Percentiles rank a stretch among this genome's conserved stretches.
Evolutionary conservation across 2,329 filamentous ascomycete species (phyloP).

Genomic region (Paraphoma chrysanthemicola): DNA sequence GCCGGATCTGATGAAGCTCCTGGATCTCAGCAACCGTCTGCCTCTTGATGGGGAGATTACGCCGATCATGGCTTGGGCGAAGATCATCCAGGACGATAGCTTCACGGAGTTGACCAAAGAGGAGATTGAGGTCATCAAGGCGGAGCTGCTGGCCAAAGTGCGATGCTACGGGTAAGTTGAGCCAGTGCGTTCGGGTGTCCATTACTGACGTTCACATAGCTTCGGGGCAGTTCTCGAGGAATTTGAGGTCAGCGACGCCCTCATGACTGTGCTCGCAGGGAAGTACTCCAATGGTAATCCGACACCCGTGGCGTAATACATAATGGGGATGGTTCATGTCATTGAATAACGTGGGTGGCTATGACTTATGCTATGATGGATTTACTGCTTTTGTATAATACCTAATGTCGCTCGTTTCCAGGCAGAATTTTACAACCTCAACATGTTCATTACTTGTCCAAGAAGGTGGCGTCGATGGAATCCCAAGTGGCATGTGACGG

Average conservation of each 20-base stretch:
- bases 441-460: no score
- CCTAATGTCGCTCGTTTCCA: conserved; percentile 26
- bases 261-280: conserved; percentile 72
- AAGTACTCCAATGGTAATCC: conserved; percentile 50
- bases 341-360: conserved; percentile 3
- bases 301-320: conserved; percentile 16
- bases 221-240: conserved; percentile 75
- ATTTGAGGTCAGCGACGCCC: conserved; percentile 77
- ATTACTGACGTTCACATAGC: conserved; percentile 43
- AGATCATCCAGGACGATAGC: conserved; percentile 67
- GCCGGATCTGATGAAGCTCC: conserved; percentile 77
- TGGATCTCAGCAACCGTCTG: conserved; percentile 83
- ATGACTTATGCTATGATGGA: conserved; percentile 3
- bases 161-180: conserved; percentile 85
- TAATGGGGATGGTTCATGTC: conserved; percentile 5
- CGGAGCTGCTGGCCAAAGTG: conserved; percentile 79
- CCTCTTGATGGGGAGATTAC: conserved; percentile 91
- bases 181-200: background rate
- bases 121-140: conserved; percentile 75
- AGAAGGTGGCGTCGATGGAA: no score
- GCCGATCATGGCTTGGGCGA: conserved; percentile 92
- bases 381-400: conserved; percentile 20
- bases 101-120: conserved; percentile 69
- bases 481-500: no score
- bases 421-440: background rate